Conservation (phyloP, 306 rosid species). For the Trichosanthes cucumerina region DNA sequence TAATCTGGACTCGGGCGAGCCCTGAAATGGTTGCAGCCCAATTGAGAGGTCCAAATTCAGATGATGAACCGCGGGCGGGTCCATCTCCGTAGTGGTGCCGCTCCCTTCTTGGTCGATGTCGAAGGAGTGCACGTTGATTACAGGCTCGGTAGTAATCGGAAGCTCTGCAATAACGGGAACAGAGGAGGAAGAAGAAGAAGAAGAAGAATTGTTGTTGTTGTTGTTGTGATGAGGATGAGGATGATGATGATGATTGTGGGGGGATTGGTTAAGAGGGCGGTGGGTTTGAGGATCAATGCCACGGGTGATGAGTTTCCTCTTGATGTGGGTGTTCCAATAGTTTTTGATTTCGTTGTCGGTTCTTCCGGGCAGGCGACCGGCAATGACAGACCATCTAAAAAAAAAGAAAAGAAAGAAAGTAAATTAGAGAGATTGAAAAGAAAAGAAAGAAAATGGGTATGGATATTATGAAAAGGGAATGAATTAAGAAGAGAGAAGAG, state of each 20-base stretch:
- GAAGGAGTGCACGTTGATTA: not conserved
- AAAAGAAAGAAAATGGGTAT: slow-evolving; percentile 19
- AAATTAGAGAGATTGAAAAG: not conserved
- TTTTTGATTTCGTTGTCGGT: slow-evolving; percentile 69
- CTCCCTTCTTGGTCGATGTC: slow-evolving; percentile 21
- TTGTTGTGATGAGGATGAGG: not conserved
- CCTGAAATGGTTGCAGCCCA: slow-evolving; percentile 39
- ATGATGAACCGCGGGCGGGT: slow-evolving; percentile 6
- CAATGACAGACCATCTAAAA: slow-evolving; percentile 59
- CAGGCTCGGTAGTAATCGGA: not conserved
- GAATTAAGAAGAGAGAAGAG: not conserved
- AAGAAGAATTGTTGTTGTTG: not conserved
- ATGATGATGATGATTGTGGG: not conserved
- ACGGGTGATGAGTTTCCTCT: slow-evolving; percentile 47
- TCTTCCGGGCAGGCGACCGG: slow-evolving; percentile 59
- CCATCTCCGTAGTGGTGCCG: slow-evolving; percentile 47
- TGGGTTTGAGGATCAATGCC: slow-evolving; percentile 65
- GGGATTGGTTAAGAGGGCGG: slow-evolving; percentile 35
- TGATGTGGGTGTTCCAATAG: slow-evolving; percentile 72
- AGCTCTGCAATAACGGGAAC: slow-evolving; percentile 17
- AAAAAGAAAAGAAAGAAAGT: not conserved
- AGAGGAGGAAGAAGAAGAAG: slow-evolving; percentile 12
- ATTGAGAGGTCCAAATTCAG: slow-evolving; percentile 50
- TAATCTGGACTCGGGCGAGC: slow-evolving; percentile 41
- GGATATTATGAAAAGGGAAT: no score